A percentile compares a stretch with the other conserved stretches of the same genome.
Conservation (phyloP, 225 moss, liverwort and hornwort genomes). For the Marchantia paleacea region DNA sequence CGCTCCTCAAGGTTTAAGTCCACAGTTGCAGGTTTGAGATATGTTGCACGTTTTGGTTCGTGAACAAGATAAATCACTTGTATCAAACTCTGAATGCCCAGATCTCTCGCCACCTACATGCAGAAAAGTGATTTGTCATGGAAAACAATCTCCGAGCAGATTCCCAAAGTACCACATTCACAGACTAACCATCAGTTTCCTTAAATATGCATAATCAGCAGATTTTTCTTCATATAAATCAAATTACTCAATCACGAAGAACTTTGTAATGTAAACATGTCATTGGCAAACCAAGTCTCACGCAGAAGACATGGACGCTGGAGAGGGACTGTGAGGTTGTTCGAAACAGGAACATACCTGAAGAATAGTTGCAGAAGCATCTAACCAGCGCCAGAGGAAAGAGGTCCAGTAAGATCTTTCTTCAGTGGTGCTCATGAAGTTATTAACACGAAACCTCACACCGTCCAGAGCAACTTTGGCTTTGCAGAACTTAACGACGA, state of each 20-base stretch:
- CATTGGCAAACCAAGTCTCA: no score
- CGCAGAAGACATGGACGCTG: no score
- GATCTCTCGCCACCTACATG: constrained; percentile 8
- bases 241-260: no score
- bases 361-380: constrained; percentile 6
- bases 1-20: constrained; percentile 3
- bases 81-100: constrained; percentile 1
- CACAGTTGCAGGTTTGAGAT: neutral
- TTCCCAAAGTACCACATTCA: no score
- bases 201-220: no score
- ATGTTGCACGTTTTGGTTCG: neutral
- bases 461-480: constrained; percentile 1
- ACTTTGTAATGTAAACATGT: no score
- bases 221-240: no score
- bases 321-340: neutral
- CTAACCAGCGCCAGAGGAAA: neutral
- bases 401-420: constrained; percentile 14
- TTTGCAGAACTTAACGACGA: constrained; percentile 10
- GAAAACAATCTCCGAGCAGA: no score
- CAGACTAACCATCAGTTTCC: no score
- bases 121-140: neutral
- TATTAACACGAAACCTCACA: neutral
- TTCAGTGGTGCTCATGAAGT: constrained; percentile 12
- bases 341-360: constrained; percentile 5
- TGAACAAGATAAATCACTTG: constrained; percentile 13